Conservation (phyloP, 2,329 filamentous ascomycete species). For the Ophiostoma perfectum region DNA sequence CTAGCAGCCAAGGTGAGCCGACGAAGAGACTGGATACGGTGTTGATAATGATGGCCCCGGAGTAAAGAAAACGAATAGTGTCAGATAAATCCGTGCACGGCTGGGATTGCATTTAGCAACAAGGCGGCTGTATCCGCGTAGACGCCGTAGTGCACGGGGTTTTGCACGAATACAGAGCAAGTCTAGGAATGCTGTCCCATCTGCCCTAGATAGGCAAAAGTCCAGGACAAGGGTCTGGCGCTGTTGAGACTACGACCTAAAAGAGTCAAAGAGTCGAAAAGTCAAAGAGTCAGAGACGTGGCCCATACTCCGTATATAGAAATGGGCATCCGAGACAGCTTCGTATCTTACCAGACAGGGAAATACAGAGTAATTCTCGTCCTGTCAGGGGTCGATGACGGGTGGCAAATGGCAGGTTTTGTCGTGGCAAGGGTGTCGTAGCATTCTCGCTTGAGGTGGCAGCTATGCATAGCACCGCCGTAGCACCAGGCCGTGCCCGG, state of each 20-base stretch:
- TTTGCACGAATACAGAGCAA: constrained; percentile 1
- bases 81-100: not conserved
- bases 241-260: no score
- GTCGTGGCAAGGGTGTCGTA: not conserved
- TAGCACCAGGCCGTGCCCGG: no score
- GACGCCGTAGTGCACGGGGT: not conserved
- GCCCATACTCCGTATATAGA: no score
- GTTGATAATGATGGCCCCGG: not conserved
- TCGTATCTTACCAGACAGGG: not conserved
- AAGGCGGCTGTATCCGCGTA: not conserved
- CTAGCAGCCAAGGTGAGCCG: no score
- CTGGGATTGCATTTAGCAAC: not conserved
- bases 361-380: constrained; percentile 3
- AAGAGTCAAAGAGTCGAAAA: no score
- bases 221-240: not conserved
- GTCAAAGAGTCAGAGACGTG: no score
- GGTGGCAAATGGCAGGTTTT: not conserved
- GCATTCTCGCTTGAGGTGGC: no score
- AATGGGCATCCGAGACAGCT: no score
- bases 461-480: no score
- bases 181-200: not conserved
- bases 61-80: not conserved
- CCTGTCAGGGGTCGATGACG: not conserved
- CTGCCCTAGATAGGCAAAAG: not conserved
- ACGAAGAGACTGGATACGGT: no score